Conservation (phyloP, 352 stramenopile genomes). For the Pythium guiyangense region DNA sequence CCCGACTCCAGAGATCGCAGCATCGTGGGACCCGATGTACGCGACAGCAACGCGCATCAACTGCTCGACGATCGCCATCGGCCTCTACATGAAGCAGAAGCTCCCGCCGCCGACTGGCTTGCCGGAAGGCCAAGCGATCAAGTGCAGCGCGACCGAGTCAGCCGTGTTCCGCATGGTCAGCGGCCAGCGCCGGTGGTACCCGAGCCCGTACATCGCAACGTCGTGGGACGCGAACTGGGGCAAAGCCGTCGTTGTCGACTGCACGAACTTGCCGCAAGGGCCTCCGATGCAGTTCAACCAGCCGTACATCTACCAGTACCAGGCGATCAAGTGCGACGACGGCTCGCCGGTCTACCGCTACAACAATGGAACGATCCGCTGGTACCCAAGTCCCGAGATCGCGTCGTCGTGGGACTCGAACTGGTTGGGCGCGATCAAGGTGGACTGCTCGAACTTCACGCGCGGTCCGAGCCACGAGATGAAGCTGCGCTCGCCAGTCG, state of each 20-base stretch:
- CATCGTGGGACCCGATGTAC: constrained; percentile 19
- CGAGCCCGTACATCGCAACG: constrained; percentile 12
- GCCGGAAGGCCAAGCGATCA: constrained; percentile 11
- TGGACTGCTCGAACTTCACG: constrained; percentile 15
- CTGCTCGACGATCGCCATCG: neutral
- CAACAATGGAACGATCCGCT: constrained; percentile 10
- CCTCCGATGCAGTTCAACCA: constrained; percentile 6
- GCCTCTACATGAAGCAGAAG: constrained; percentile 7
- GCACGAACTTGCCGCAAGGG: constrained; percentile 8
- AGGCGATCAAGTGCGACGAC: constrained; percentile 16
- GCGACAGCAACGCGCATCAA: constrained; percentile 9
- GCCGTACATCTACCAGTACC: constrained; percentile 1
- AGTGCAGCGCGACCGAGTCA: constrained; percentile 1
- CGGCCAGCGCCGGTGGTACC: constrained; percentile 17
- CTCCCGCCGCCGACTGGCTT: constrained; percentile 3
- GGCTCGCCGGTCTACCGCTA: constrained; percentile 12
- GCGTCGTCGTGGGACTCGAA: constrained; percentile 23
- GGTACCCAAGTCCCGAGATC: constrained; percentile 15
- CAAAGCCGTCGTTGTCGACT: constrained; percentile 12
- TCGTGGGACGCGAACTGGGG: constrained; percentile 21
- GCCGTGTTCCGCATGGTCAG: constrained; percentile 12
- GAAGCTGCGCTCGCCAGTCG: neutral
- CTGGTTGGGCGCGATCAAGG: constrained; percentile 3
- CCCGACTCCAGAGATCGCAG: constrained; percentile 11
- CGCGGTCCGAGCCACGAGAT: constrained; percentile 2